A percentile compares a stretch with the other conserved stretches of the same genome.
These are phyloP conservation scores for Cladosporium sp. DNA, from an alignment of 2,329 filamentous ascomycete species.

Conservation along the genomic window DNA sequence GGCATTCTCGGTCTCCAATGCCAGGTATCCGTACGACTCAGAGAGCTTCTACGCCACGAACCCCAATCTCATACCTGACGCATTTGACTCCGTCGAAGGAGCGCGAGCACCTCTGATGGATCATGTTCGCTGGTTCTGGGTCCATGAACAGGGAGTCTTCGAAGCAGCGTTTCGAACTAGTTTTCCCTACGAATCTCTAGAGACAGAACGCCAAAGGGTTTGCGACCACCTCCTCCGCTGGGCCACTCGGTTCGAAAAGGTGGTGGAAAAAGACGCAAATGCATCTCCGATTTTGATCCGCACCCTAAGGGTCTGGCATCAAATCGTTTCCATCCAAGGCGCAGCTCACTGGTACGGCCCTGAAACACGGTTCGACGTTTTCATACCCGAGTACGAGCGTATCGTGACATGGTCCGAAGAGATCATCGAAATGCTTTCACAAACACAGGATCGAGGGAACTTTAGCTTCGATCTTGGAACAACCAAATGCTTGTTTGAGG, in stretches of 20 bases:
- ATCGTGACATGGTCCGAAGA: slow-evolving; percentile 12
- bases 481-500: slow-evolving; percentile 11
- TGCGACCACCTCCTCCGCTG: slow-evolving; percentile 8
- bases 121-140: background rate
- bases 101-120: slow-evolving; percentile 14
- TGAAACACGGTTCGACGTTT: slow-evolving; percentile 9
- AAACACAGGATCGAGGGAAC: background rate
- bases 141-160: background rate
- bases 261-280: background rate
- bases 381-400: slow-evolving; percentile 4
- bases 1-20: slow-evolving; percentile 8
- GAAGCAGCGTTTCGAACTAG: background rate
- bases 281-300: slow-evolving; percentile 1
- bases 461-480: slow-evolving; percentile 19
- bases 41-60: slow-evolving; percentile 12
- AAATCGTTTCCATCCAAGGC: slow-evolving; percentile 7
- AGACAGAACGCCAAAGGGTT: background rate
- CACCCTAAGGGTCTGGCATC: slow-evolving; percentile 14
- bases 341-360: background rate
- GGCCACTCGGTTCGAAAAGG: slow-evolving; percentile 12
- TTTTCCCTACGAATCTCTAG: background rate
- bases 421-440: slow-evolving; percentile 2
- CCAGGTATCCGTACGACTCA: slow-evolving; percentile 12
- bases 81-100: slow-evolving; percentile 14
- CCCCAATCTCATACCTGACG: slow-evolving; percentile 6